phyloP scores from a whole-genome alignment of 805 yeast genomes.

The Myxozyma melibiosi region DNA sequence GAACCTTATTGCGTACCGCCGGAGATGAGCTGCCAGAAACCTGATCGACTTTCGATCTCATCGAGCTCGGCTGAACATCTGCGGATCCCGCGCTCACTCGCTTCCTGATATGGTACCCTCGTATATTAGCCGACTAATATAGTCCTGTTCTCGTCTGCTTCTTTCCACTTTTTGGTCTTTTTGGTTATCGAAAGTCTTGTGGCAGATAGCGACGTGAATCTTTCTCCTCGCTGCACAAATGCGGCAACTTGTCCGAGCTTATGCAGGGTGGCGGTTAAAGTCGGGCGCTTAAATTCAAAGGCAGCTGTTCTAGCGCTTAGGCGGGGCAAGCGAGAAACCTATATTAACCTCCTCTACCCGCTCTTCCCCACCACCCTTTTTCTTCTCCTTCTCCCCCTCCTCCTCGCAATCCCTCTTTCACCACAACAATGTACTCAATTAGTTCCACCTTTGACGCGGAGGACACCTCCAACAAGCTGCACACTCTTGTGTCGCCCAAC shows the following conservation, averaged over 20 bases:
- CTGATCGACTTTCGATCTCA: no score
- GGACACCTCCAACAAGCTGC: slow-evolving; percentile 20
- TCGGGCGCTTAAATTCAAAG: slow-evolving; percentile 3
- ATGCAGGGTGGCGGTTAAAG: slow-evolving; percentile 10
- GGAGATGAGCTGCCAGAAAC: no score
- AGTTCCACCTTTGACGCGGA: slow-evolving; percentile 29
- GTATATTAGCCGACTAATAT: no score
- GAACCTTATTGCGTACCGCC: no score
- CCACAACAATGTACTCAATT: not conserved
- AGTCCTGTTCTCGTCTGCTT: no score
- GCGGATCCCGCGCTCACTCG: no score
- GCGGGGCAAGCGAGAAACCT: not conserved
- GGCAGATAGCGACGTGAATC: no score
- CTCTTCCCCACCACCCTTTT: not conserved
- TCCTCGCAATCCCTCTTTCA: not conserved
- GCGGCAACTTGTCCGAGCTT: not conserved
- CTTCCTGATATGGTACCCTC: no score
- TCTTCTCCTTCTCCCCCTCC: not conserved
- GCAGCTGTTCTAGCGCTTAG: not conserved
- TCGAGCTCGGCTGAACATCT: no score
- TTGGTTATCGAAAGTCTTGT: no score
- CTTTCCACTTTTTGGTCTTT: no score
- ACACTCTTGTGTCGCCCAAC: slow-evolving; percentile 21
- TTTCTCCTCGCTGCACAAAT: no score
- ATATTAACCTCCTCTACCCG: not conserved